Evolutionary conservation across 176 grass and related monocot genomes (phyloP), one percentile per base, ranked within the genome.

Genomic region (Urochloa ruziziensis): DNA sequence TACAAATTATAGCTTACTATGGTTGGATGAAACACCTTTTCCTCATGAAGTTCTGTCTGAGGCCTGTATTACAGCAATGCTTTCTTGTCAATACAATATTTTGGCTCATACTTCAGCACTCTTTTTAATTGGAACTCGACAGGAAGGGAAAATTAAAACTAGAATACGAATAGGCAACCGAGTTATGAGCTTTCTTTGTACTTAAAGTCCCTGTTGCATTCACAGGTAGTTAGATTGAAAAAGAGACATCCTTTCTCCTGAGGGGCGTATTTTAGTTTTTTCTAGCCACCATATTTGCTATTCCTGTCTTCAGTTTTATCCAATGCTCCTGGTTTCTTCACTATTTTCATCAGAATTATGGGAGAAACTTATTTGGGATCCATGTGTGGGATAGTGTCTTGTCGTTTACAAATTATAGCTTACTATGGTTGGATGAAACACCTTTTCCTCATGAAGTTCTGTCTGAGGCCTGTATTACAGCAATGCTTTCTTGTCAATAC

Each of bases 21-120:
- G 43, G 32, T 88, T 70, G 34, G 40, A 77, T 46, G 78, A 25
- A 71, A 88, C 27, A 52, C 52, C 18, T 87, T 61, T 46, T 62
- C 10, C 56, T 51, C 35, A 27, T 62, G 33, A 59, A 70, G 34
- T 83, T 46, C 25, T 73, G 66, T 40, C 24, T 79, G 54, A 62
- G 62, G 42, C n/a, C 33, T 74, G 75, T 40, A 28, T 0, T 40
- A 51, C 25, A 52, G 59, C 66, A 44, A 51, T 67, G 80, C 12
- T 74, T 23, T 80, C 32, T 47, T 53, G 30, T 37, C 60, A 74
- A 28, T 56, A 52, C 28, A 58, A 80, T 17, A 64, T 56, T 60
- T 80, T 61, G 3, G 13, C 19, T 70, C 0, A 27, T 37, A 67
- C 25, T 67, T 35, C 48, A 23, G 15, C 67, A 75, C 53, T 76